Conservation (phyloP, 768 basidiomycete species). For the Hypholoma fasciculare region DNA sequence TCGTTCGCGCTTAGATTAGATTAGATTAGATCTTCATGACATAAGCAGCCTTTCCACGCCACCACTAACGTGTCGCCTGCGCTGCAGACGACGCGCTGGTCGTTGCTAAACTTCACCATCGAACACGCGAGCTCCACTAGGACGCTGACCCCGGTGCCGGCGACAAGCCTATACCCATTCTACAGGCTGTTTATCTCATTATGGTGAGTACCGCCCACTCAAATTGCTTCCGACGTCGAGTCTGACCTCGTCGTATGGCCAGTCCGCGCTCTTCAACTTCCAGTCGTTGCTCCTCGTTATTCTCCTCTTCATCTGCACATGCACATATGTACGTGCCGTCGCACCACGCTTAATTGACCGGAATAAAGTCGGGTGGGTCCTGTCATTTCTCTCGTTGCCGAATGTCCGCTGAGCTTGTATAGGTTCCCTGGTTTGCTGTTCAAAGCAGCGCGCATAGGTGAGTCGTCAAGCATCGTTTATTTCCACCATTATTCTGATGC, state of each 20-base stretch:
- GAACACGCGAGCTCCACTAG: too few relatives aligned
- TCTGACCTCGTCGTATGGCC: background rate
- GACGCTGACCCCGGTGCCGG: too few relatives aligned
- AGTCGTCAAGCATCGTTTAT: conserved; percentile 18
- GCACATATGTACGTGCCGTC: conserved; percentile 90
- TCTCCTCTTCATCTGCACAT: conserved; percentile 93
- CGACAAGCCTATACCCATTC: too few relatives aligned
- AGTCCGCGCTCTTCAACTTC: conserved; percentile 97
- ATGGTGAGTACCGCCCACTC: too few relatives aligned
- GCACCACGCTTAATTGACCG: conserved; percentile 89
- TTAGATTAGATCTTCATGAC: too few relatives aligned
- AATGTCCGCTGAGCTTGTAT: conserved; percentile 1
- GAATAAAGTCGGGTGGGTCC: conserved; percentile 87
- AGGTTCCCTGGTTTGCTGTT: conserved; percentile 93
- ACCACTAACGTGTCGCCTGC: too few relatives aligned
- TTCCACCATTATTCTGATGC: conserved; percentile 54
- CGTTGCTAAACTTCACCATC: too few relatives aligned
- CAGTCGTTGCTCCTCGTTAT: conserved; percentile 93
- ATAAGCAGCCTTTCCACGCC: too few relatives aligned
- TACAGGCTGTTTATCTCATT: too few relatives aligned
- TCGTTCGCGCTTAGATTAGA: too few relatives aligned
- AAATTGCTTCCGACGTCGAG: too few relatives aligned
- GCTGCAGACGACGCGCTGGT: too few relatives aligned
- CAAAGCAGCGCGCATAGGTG: conserved; percentile 95
- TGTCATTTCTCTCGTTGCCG: background rate